These are phyloP conservation scores for Phanerochaete sordida DNA, from an alignment of 768 basidiomycete species.

Conservation along the genomic window DNA sequence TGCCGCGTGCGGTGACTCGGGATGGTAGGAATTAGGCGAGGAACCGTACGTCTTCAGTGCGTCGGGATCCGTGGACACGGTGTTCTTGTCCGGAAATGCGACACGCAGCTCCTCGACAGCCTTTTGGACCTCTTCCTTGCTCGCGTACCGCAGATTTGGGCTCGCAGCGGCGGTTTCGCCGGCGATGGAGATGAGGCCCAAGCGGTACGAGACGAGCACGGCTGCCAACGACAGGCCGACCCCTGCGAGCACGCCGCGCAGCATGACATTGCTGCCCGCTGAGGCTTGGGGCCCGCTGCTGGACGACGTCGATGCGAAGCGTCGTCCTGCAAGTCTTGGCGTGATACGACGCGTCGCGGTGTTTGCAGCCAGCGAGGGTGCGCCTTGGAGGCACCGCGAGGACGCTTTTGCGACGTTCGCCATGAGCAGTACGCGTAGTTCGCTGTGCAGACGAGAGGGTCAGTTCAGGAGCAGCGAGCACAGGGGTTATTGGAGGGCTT, in stretches of 20 bases:
- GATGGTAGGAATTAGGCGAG: slow-evolving; percentile 16
- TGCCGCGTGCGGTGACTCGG: slow-evolving; percentile 23
- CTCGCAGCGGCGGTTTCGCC: neutral
- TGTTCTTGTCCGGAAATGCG: slow-evolving; percentile 1
- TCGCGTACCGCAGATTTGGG: neutral
- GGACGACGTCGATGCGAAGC: neutral
- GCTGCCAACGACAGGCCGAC: slow-evolving; percentile 5
- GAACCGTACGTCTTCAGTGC: slow-evolving; percentile 11
- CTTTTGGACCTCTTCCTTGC: slow-evolving; percentile 9
- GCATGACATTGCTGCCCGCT: neutral
- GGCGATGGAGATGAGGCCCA: slow-evolving; percentile 5
- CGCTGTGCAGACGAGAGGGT: neutral
- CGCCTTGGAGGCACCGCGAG: neutral
- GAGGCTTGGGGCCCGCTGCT: neutral
- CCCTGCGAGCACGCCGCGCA: slow-evolving; percentile 10
- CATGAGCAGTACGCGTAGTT: neutral
- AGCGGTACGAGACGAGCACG: slow-evolving; percentile 4
- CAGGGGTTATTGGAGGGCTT: neutral
- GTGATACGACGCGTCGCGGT: neutral
- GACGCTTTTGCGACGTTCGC: neutral
- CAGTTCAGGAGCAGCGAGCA: neutral
- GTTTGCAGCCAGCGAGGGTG: neutral
- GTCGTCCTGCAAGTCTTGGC: neutral
- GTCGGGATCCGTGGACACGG: slow-evolving; percentile 9
- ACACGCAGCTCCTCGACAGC: slow-evolving; percentile 12